These are phyloP conservation scores for Penicillium crystallinum DNA, from an alignment of 495 filamentous ascomycete genomes.

Conservation along the genomic window DNA sequence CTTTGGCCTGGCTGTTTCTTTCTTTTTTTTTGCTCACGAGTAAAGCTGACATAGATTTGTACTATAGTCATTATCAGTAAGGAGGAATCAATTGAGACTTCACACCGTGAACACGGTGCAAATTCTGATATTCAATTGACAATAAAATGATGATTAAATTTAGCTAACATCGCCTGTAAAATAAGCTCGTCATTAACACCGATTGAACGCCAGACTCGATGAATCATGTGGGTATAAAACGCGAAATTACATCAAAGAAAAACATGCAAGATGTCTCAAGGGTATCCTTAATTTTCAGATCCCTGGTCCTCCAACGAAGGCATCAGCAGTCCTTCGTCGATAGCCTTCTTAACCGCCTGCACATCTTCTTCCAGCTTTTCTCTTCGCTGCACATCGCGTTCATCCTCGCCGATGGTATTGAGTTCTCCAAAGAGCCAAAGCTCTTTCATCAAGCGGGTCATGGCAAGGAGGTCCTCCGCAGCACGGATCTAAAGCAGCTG, in stretches of 20 bases:
- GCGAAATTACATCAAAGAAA: background rate
- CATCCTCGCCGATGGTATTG: constrained; percentile 53
- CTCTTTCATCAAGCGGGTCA: constrained; percentile 64
- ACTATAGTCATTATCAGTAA: background rate
- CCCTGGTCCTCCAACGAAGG: constrained; percentile 7
- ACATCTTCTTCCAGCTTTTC: constrained; percentile 51
- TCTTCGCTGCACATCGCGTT: constrained; percentile 34
- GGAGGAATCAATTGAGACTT: too few species aligned
- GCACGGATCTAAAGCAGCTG: constrained; percentile 49
- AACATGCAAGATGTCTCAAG: background rate
- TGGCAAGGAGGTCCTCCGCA: constrained; percentile 58
- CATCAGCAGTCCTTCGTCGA: constrained; percentile 38
- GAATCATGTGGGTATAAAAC: background rate
- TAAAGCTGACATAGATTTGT: background rate
- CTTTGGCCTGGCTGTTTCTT: background rate
- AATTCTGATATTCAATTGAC: too few species aligned
- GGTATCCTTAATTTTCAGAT: background rate
- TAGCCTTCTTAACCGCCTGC: constrained; percentile 39
- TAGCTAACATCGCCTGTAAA: background rate
- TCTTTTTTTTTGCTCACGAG: too few species aligned
- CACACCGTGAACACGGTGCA: too few species aligned
- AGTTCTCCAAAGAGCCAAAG: constrained; percentile 70
- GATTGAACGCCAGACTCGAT: background rate
- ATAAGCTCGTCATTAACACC: background rate
- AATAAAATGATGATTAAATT: background rate